Conservation (phyloP, 306 rosid species). For the Luffa acutangula region DNA sequence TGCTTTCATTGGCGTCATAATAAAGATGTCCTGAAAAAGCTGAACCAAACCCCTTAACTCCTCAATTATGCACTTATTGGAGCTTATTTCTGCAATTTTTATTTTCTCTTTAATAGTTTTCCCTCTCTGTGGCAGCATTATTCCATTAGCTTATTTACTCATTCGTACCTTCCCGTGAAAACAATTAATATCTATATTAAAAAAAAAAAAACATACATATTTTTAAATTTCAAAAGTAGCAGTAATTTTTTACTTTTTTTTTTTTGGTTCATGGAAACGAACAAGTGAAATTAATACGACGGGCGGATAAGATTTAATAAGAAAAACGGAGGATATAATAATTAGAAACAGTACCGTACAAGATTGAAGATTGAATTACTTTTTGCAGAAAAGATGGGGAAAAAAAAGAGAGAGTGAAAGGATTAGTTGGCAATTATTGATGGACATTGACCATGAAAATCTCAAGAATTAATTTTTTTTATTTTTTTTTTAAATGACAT, state of each 20-base stretch:
- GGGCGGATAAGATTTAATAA: background rate
- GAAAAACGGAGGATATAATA: background rate
- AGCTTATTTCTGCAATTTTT: background rate
- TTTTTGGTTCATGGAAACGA: background rate
- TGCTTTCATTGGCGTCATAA: background rate
- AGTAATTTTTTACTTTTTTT: no score
- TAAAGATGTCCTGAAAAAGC: conserved; percentile 6
- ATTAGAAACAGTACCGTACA: background rate
- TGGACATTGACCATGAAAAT: background rate
- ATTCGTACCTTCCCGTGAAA: background rate
- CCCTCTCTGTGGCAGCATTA: background rate
- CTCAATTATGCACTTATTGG: background rate
- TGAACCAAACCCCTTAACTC: conserved; percentile 3
- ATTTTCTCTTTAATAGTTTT: background rate
- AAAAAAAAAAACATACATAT: background rate
- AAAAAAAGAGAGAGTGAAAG: background rate
- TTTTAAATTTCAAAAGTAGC: background rate
- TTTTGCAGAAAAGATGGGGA: background rate
- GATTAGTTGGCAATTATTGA: background rate
- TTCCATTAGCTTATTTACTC: background rate
- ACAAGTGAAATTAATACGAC: background rate
- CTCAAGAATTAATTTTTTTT: background rate
- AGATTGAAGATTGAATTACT: background rate
- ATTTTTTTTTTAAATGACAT: background rate
- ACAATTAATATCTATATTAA: background rate